Conservation (phyloP, 257 asterid species). For the Gentiana dahurica region DNA sequence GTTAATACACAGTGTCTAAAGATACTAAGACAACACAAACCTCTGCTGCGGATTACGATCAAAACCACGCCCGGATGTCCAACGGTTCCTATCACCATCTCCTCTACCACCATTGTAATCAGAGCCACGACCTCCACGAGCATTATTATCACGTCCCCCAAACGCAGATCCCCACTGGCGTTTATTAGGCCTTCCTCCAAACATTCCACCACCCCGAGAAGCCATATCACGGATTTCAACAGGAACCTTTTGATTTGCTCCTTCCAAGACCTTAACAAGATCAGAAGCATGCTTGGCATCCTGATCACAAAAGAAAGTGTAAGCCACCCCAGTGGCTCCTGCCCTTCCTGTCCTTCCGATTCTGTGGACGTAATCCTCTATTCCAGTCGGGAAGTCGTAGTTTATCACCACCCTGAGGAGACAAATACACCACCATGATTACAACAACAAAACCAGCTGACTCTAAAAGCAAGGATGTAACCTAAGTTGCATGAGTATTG, state of each 20-base stretch:
- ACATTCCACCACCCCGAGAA: conserved; percentile 74
- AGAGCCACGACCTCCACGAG: conserved; percentile 45
- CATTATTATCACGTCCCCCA: conserved; percentile 47
- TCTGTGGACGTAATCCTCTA: conserved; percentile 98
- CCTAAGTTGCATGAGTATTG: no score
- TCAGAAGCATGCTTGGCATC: conserved; percentile 81
- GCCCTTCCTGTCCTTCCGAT: conserved; percentile 99
- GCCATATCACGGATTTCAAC: conserved; percentile 66
- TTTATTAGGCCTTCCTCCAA: conserved; percentile 31
- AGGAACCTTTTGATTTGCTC: conserved; percentile 80
- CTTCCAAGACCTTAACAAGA: conserved; percentile 79
- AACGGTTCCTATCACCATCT: conserved; percentile 43
- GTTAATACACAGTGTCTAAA: neutral
- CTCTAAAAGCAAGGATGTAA: no score
- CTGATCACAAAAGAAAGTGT: conserved; percentile 70
- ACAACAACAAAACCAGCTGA: neutral
- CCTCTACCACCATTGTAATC: conserved; percentile 27
- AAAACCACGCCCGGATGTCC: conserved; percentile 27
- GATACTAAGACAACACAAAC: conserved; percentile 12
- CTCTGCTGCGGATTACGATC: conserved; percentile 45
- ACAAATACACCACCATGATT: conserved; percentile 3
- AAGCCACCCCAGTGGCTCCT: conserved; percentile 90
- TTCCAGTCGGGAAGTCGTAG: conserved; percentile 87
- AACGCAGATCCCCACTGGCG: conserved; percentile 77
- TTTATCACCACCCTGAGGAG: conserved; percentile 77